Evolutionary conservation across 2,329 filamentous ascomycete genomes (phyloP), one percentile per base, ranked within the genome.

Genomic region (Alternaria viburni): DNA sequence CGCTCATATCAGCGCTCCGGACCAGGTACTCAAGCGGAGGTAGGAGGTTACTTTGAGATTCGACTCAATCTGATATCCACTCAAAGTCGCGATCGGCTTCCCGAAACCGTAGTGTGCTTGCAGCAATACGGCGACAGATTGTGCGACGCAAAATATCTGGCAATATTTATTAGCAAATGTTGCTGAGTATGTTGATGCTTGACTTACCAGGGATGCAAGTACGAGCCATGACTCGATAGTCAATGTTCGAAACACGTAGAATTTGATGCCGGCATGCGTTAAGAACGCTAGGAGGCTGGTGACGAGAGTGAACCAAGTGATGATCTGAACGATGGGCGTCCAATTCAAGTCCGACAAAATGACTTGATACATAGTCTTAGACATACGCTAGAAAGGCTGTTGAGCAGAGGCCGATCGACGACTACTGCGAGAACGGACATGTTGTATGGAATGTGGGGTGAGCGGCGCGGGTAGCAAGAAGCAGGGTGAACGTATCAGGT

Each of bases 311-410:
- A 74, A 61, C 70, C 70, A 74, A 13, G 68, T 65, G n/a, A 71
- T 49, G 25, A 74, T 72, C 41, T 74, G 69, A n/a, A 74, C 60
- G 9, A 73, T 59, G 12, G 72, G 72, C 28, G 67, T 73, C 10
- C 64, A 62, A 44, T 74, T 74, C 15, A 60, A 47, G 25, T 64
- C 68, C 12, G 65, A 66, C 19, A 70, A 10, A 12, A 70, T 59
- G 21, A 69, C 55, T 57, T 73, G 70, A 46, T 65, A 26, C 55
- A 59, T 25, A 7, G 45, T 54, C 25, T 51, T 65, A 19, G 43
- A 59, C 51, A 61, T 60, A 49, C n/a, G 28, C 21, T 17, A 61
- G 46, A 21, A 59, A n/a, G 51, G 17, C 21, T 19, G 28, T 55
- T 47, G 25, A 52, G 55, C 28, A 32, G 50, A 54, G 47, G 41